These are phyloP conservation scores for Komagataella pseudopastoris DNA, from an alignment of 805 yeast genomes.

Conservation along the genomic window DNA sequence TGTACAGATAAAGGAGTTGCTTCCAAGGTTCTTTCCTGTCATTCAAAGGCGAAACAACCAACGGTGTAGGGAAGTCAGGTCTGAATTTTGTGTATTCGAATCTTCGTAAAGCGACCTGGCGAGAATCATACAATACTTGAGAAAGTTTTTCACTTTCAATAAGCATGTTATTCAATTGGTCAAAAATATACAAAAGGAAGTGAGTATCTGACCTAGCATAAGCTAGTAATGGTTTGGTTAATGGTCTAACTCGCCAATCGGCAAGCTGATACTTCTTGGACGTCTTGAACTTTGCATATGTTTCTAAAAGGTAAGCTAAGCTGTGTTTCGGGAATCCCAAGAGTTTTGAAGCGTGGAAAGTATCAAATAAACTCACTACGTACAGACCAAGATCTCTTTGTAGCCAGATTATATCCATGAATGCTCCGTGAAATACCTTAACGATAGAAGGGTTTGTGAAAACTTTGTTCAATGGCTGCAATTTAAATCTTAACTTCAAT, in stretches of 20 bases:
- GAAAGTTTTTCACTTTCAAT: conserved; percentile 34
- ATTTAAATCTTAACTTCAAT: conserved; percentile 52
- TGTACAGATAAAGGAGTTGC: conserved; percentile 47
- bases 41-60: conserved; percentile 33
- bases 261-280: conserved; percentile 92
- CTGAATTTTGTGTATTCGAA: conserved; percentile 71
- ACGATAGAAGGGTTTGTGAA: conserved; percentile 72
- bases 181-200: conserved; percentile 70
- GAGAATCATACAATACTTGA: conserved; percentile 58
- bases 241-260: conserved; percentile 91
- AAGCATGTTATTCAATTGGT: conserved; percentile 53
- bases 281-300: conserved; percentile 70
- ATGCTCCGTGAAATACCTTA: conserved; percentile 93
- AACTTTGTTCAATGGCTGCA: conserved; percentile 51
- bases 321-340: conserved; percentile 76
- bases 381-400: conserved; percentile 92
- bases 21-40: conserved; percentile 57
- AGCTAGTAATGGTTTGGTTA: conserved; percentile 57
- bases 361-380: conserved; percentile 81
- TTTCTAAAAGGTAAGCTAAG: conserved; percentile 71
- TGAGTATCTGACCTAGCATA: conserved; percentile 96
- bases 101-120: conserved; percentile 67
- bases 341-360: conserved; percentile 76
- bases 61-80: conserved; percentile 17
- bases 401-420: conserved; percentile 93